A percentile compares a stretch with the other conserved stretches of the same genome.
These are phyloP conservation scores for Metschnikowia hibisci DNA, from an alignment of 805 yeast species.

Conservation along the genomic window DNA sequence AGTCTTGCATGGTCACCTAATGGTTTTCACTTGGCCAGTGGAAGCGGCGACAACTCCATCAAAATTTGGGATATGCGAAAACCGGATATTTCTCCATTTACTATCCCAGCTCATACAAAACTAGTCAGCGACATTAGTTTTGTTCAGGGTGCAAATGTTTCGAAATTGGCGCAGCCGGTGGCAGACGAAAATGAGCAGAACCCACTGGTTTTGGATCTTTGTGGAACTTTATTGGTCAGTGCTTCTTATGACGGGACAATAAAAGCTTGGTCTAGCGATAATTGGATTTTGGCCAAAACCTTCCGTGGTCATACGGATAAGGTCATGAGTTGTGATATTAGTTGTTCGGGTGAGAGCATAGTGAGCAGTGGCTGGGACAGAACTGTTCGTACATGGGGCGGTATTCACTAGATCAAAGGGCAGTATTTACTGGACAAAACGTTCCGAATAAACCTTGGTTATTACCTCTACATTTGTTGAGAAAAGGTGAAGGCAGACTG, in stretches of 20 bases:
- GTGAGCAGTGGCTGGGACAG: constrained; percentile 84
- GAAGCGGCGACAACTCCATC: constrained; percentile 75
- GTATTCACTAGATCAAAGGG: background rate
- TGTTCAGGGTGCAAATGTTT: constrained; percentile 23
- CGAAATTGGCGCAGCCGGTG: constrained; percentile 19
- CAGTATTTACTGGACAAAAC: too few relatives aligned
- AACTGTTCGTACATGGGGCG: constrained; percentile 62
- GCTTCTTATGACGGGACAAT: constrained; percentile 70
- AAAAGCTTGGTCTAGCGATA: constrained; percentile 59
- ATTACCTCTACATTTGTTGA: too few relatives aligned
- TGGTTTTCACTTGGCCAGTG: constrained; percentile 75
- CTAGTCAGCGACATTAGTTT: constrained; percentile 65
- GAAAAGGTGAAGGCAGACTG: too few relatives aligned
- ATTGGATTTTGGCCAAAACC: constrained; percentile 56
- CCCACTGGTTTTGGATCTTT: constrained; percentile 23
- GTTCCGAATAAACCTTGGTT: too few relatives aligned
- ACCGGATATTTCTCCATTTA: constrained; percentile 28
- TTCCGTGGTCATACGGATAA: constrained; percentile 60
- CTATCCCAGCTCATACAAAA: constrained; percentile 73
- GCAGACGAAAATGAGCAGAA: constrained; percentile 30
- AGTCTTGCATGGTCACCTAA: constrained; percentile 70
- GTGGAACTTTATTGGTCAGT: constrained; percentile 52
- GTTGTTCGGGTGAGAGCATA: constrained; percentile 38
- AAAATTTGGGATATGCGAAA: constrained; percentile 83
- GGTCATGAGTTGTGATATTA: constrained; percentile 65